A percentile compares a stretch with the other conserved stretches of the same genome.
phyloP scores from a whole-genome alignment of 192 early-diverging fungal species.

The Funneliformis mosseae region DNA sequence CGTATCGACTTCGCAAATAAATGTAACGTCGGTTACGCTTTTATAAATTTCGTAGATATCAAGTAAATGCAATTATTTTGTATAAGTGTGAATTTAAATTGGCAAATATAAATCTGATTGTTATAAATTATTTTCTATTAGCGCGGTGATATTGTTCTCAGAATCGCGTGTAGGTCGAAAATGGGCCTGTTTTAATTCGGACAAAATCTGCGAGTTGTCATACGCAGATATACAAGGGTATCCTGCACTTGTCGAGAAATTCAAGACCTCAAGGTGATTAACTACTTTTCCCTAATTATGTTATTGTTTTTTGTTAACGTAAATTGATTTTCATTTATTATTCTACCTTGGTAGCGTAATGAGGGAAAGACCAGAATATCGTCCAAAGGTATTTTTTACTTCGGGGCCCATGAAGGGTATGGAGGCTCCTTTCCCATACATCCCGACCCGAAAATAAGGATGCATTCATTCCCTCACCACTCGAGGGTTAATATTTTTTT shows the following conservation, averaged over 20 bases:
- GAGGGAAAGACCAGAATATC: slow-evolving; percentile 71
- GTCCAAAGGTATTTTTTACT: slow-evolving; percentile 76
- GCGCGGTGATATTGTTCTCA: slow-evolving; percentile 68
- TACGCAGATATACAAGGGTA: slow-evolving; percentile 84
- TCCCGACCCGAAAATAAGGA: slow-evolving; percentile 5
- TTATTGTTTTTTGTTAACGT: not conserved
- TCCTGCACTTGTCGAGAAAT: slow-evolving; percentile 71
- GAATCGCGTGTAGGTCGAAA: slow-evolving; percentile 69
- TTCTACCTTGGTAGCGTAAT: slow-evolving; percentile 59
- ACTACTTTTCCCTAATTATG: not conserved
- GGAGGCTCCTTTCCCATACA: slow-evolving; percentile 67
- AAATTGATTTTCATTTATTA: not conserved
- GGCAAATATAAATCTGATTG: not conserved
- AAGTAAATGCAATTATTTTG: slow-evolving; percentile 40
- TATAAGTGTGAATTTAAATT: not conserved
- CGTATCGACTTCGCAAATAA: slow-evolving; percentile 88
- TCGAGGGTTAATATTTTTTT: no score
- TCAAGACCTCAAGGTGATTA: slow-evolving; percentile 73
- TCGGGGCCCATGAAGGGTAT: slow-evolving; percentile 58
- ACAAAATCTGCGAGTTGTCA: slow-evolving; percentile 73
- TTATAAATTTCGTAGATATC: slow-evolving; percentile 72
- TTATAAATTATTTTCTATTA: slow-evolving; percentile 26
- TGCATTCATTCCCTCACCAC: not conserved
- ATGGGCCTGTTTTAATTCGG: slow-evolving; percentile 79
- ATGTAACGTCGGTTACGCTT: slow-evolving; percentile 86